Evolutionary conservation across 441 rosid species (phyloP).

Genomic region (Gossypium davidsonii): DNA sequence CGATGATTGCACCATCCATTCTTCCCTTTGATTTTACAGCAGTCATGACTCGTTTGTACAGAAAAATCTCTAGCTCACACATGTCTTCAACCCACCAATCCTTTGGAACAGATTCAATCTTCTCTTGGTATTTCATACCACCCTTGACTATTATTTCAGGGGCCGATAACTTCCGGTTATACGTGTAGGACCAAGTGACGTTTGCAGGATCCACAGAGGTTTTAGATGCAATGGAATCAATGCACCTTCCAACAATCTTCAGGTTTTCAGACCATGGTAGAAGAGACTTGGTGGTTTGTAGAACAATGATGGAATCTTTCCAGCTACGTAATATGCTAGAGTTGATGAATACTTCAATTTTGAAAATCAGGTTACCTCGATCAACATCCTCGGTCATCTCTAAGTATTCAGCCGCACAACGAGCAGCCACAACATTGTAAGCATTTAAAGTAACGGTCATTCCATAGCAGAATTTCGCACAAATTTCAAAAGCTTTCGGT

Average conservation of each 20-base stretch:
- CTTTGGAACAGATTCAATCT: conserved; percentile 56
- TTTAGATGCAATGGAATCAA: conserved; percentile 84
- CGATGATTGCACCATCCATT: conserved; percentile 60
- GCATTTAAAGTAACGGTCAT: conserved; percentile 85
- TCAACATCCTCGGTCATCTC: conserved; percentile 90
- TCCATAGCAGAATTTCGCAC: conserved; percentile 95
- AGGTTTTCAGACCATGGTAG: conserved; percentile 85
- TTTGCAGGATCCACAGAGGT: conserved; percentile 66
- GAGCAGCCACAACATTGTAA: conserved; percentile 72
- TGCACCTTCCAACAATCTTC: conserved; percentile 75
- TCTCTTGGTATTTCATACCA: conserved; percentile 33
- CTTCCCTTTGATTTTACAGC: conserved; percentile 74
- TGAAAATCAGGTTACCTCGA: conserved; percentile 72
- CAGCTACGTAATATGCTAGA: conserved; percentile 85
- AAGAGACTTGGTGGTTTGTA: conserved; percentile 74
- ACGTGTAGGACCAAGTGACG: conserved; percentile 84
- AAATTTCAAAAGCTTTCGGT: conserved; percentile 78
- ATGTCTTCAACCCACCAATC: conserved; percentile 99
- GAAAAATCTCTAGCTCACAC: conserved; percentile 74
- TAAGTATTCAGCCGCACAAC: conserved; percentile 92
- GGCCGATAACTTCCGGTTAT: conserved; percentile 59
- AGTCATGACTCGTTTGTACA: conserved; percentile 63
- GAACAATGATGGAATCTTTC: conserved; percentile 94
- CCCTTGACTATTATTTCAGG: conserved; percentile 47
- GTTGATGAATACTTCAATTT: conserved; percentile 82